Percentiles rank a stretch among this genome's conserved stretches.
phyloP scores from a whole-genome alignment of 176 grass and related monocot species.

The Urochloa ruziziensis region DNA sequence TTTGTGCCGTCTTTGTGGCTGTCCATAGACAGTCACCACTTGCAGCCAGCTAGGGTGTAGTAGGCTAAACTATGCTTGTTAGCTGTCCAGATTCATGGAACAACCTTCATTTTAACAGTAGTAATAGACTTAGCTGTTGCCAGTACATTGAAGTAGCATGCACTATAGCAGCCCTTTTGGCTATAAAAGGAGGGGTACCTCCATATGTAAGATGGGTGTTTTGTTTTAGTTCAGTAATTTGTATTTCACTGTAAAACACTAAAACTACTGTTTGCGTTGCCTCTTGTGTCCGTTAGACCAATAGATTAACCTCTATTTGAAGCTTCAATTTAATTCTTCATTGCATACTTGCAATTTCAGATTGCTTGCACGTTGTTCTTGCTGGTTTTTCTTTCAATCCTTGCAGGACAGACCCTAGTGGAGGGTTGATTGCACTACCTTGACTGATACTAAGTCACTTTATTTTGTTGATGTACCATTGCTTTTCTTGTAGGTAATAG shows the following conservation, averaged over 20 bases:
- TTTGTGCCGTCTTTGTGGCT: background rate
- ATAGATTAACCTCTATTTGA: background rate
- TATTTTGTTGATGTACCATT: too few species aligned
- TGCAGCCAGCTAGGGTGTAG: too few species aligned
- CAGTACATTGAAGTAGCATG: too few species aligned
- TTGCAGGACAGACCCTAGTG: background rate
- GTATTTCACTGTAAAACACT: background rate
- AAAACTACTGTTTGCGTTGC: background rate
- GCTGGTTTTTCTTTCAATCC: background rate
- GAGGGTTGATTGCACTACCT: too few species aligned
- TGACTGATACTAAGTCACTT: too few species aligned
- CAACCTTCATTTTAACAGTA: background rate
- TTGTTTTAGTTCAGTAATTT: background rate
- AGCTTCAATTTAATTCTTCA: background rate
- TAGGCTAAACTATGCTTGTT: background rate
- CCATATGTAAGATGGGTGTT: background rate
- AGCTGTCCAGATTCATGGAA: background rate
- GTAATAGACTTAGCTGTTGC: background rate
- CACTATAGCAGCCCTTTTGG: background rate
- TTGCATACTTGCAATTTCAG: background rate
- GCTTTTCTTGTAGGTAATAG: too few species aligned
- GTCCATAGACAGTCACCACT: too few species aligned
- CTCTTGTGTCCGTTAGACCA: background rate
- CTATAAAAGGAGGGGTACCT: background rate
- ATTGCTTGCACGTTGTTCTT: background rate